Conservation (phyloP, 2,329 filamentous ascomycete genomes). For the Tolypocladium cylindrosporum region DNA sequence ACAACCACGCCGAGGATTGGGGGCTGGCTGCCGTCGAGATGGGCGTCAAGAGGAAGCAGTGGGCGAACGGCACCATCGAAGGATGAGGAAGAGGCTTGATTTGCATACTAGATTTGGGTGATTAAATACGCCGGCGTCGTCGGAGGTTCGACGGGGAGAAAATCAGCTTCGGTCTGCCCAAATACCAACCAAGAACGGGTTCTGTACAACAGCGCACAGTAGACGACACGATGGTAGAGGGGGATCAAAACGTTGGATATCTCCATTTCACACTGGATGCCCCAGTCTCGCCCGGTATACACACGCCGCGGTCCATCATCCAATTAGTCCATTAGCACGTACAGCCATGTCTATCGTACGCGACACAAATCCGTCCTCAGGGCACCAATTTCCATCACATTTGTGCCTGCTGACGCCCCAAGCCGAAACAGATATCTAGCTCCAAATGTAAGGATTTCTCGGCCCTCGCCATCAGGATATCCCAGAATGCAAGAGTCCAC, state of each 20-base stretch:
- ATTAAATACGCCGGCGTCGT: background rate
- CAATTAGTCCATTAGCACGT: constrained; percentile 13
- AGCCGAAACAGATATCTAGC: constrained; percentile 4
- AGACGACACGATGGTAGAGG: background rate
- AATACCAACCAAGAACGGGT: background rate
- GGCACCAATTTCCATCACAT: constrained; percentile 6
- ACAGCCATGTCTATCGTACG: constrained; percentile 12
- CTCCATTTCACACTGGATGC: background rate
- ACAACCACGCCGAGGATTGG: constrained; percentile 98
- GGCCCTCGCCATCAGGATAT: constrained; percentile 1
- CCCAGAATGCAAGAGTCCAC: constrained; percentile 10
- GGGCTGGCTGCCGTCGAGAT: constrained; percentile 89
- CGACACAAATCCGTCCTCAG: constrained; percentile 6
- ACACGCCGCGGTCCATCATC: constrained; percentile 1
- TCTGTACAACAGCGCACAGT: background rate
- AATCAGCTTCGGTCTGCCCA: background rate
- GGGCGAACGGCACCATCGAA: constrained; percentile 60
- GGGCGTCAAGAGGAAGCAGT: constrained; percentile 76
- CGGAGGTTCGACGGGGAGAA: background rate
- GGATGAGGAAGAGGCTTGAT: constrained; percentile 12
- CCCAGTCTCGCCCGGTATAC: background rate
- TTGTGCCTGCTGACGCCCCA: constrained; percentile 8
- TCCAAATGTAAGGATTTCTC: background rate
- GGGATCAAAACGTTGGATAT: background rate
- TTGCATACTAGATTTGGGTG: background rate